phyloP scores from a whole-genome alignment of 202 grass and related monocot species.

The Setaria italica region DNA sequence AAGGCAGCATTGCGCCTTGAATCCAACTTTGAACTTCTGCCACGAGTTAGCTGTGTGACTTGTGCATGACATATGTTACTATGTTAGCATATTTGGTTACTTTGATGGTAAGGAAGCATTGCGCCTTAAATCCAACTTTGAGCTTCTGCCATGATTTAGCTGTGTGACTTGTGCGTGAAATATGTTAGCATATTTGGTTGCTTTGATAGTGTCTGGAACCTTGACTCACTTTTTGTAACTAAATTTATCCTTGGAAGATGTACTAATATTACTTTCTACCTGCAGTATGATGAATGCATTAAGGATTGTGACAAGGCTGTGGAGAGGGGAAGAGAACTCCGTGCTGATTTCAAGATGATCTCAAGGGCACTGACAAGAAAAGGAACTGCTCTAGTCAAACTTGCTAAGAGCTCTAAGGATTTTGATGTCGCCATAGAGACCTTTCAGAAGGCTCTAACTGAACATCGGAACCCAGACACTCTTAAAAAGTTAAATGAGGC shows the following conservation, averaged over 20 bases:
- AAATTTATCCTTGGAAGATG: conserved; percentile 8
- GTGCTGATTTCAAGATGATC: conserved; percentile 96
- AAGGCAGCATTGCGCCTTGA: not conserved
- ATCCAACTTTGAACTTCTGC: not conserved
- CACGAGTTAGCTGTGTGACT: not conserved
- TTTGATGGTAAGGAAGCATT: not conserved
- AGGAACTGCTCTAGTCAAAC: conserved; percentile 88
- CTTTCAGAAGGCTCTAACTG: conserved; percentile 96
- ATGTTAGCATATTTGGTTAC: not conserved
- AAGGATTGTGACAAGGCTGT: conserved; percentile 98
- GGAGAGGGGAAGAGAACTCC: conserved; percentile 95
- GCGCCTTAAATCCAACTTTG: not conserved
- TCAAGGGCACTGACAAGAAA: conserved; percentile 96
- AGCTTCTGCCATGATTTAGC: not conserved
- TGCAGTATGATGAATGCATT: conserved; percentile 92
- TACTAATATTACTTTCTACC: conserved; percentile 4
- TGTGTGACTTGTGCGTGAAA: not conserved
- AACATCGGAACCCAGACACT: conserved; percentile 95
- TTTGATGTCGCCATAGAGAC: conserved; percentile 87
- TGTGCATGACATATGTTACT: not conserved
- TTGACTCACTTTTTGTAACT: not conserved
- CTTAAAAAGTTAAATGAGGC: conserved; percentile 91
- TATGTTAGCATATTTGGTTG: not conserved
- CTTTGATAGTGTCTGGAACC: not conserved
- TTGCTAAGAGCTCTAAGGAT: conserved; percentile 87